Base-by-base conservation (phyloP, 345 rosid genomes). In the Linum tenue region DNA sequence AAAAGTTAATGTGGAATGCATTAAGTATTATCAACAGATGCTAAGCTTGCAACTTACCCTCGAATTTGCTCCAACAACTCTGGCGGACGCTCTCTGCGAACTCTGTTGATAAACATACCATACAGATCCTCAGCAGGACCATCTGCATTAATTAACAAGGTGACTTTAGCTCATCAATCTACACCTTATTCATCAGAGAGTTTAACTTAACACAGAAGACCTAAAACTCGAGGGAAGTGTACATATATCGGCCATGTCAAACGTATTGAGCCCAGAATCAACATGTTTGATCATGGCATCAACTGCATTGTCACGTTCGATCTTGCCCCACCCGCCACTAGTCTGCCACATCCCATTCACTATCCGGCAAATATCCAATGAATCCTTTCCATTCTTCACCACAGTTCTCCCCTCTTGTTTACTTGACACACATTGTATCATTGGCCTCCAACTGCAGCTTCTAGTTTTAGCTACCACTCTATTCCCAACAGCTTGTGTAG, bases 101-200 rank as follows among this genome's bases (percentile, higher is more conserved):
- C 82, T 60, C 86, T 71, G 64, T 87, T 87, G 79, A 92, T 83
- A 73, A 89, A 89, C 73, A 89, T 83, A 60, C 98, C 98, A 75
- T 87, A 89, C 65, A 92, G 92, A 82, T 92, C 98, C 75, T 92
- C 95, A 36, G 98, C 92, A 75, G 95, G 96, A 40, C 96, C 96
- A 77, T 89, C 96, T 92, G 50, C 65, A 53, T 70, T 3, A 7
- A 56, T 15, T n/a, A 1, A 22, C 31, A 22, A 22, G 31, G 0
- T 22, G 31, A 22, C 0, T 0, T 22, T 22, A 22, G 31, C 31
- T 22, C 31, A 22, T 22, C 31, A 22, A 22, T 22, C 31, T 22
- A 22, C 31, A 22, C 31, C n/a, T n/a, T n/a, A n/a, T n/a, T n/a
- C n/a, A n/a, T n/a, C 31, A 22, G 31, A 22, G 0, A 1, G 31